Percentiles rank a stretch among this genome's conserved stretches.
These are phyloP conservation scores for Aspergillus nanangensis DNA, from an alignment of 495 filamentous ascomycete genomes.

Conservation along the genomic window DNA sequence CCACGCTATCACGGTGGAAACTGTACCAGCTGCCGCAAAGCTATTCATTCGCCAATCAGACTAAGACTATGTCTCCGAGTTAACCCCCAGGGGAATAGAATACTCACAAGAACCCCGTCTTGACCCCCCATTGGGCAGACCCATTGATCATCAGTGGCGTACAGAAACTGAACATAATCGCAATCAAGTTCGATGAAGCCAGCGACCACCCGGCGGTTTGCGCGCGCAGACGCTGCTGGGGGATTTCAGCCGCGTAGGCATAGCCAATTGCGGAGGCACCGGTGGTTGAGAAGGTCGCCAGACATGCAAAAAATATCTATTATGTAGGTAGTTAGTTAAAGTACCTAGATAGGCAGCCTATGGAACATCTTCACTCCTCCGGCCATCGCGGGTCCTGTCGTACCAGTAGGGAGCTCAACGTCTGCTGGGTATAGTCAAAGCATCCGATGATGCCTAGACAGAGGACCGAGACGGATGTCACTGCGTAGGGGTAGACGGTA, in stretches of 20 bases:
- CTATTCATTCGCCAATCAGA: too few species aligned
- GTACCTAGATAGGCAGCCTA: too few species aligned
- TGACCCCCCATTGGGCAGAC: slow-evolving; percentile 8
- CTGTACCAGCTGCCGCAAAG: not conserved
- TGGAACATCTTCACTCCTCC: too few species aligned
- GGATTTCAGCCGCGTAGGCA: slow-evolving; percentile 9
- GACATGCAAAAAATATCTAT: not conserved
- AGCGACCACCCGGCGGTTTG: slow-evolving; percentile 10
- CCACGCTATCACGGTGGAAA: not conserved
- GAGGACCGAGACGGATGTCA: slow-evolving; percentile 31
- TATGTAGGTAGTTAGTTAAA: slow-evolving; percentile 3
- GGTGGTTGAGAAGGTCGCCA: slow-evolving; percentile 2
- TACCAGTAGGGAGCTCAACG: slow-evolving; percentile 28
- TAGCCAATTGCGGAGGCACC: slow-evolving; percentile 10
- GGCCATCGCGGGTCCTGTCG: too few species aligned
- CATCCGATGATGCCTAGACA: slow-evolving; percentile 37
- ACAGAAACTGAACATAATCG: slow-evolving; percentile 6
- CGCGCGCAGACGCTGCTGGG: slow-evolving; percentile 6
- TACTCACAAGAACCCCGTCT: slow-evolving; percentile 11
- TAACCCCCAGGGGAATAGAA: not conserved
- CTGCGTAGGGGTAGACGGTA: slow-evolving; percentile 33
- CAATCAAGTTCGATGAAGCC: slow-evolving; percentile 5
- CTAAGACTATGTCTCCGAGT: not conserved
- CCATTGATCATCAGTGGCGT: slow-evolving; percentile 11
- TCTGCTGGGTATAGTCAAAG: slow-evolving; percentile 31